Evolutionary conservation across 768 basidiomycete species (phyloP), one percentile per base, ranked within the genome.

Genomic region (Chalciporus sphaerocephalus): DNA sequence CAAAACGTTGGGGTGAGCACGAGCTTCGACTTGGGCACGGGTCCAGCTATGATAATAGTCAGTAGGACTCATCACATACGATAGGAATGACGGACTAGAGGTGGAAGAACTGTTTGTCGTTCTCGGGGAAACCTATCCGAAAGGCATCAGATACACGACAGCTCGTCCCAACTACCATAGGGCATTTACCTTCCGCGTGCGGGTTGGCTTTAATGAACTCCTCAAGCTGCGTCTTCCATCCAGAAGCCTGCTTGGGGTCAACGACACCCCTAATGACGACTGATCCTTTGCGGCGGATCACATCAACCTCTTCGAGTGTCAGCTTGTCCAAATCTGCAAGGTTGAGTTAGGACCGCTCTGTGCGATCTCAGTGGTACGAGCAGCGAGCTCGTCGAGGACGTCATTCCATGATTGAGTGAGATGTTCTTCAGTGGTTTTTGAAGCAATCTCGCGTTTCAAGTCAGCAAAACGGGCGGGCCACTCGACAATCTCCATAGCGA

Each of bases 31-130:
- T 58, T 86, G 83, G 8, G 79, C 59, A 27, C 58, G 65, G 10
- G 74, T 70, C 74, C 74, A 76, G 60, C 74, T 75, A 25, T 6
- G 1, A 7, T 9, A 11, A 22, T 44, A 16, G 28, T 32, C 23
- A 42, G 33, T 41, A 32, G 18, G 10, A 2, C 2, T 17, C 4
- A 20, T 9, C 5, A 32, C 20, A 0, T n/a, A 5, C 8, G 8
- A 10, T 15, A 12, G 28, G 33, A 41, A 7, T 2, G 2, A 69
- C 78, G 42, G 53, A 84, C 85, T 86, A 87, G 39, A 87, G 75
- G 56, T 80, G 68, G 64, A 83, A 87, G 65, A 88, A 85, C 54
- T 87, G 85, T 41, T 81, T 85, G 53, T 87, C 66, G n/a, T 73
- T 52, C 5, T 49, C 70, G 0, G 84, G 82, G 24, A 71, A 43